These are phyloP conservation scores for Aulographum hederae DNA, from an alignment of 2,329 filamentous ascomycete genomes.

Conservation along the genomic window DNA sequence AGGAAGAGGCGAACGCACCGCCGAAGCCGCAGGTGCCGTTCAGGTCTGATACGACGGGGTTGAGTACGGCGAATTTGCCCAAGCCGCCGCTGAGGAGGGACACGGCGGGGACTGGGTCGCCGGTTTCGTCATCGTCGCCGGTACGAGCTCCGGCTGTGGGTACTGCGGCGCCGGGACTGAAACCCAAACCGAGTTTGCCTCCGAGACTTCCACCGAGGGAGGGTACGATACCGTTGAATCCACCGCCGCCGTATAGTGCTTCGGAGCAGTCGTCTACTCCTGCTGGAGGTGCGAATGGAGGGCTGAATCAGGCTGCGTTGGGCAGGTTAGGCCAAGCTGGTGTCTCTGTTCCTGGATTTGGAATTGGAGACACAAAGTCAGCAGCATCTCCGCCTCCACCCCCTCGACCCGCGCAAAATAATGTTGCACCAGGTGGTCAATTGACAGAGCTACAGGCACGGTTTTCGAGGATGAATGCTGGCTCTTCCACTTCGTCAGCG, in stretches of 20 bases:
- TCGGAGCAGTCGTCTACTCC: constrained; percentile 1
- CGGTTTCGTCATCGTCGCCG: constrained; percentile 7
- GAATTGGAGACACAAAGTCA: constrained; percentile 38
- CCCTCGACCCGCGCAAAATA: neutral
- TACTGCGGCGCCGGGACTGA: constrained; percentile 9
- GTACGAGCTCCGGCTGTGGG: neutral
- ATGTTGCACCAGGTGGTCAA: constrained; percentile 18
- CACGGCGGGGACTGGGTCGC: constrained; percentile 11
- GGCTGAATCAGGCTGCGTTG: constrained; percentile 41
- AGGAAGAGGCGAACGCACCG: constrained; percentile 16
- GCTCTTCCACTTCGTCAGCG: constrained; percentile 1
- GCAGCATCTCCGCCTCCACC: neutral
- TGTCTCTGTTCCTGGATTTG: constrained; percentile 59
- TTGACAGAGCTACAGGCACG: constrained; percentile 50
- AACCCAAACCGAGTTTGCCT: constrained; percentile 36
- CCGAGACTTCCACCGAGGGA: constrained; percentile 56
- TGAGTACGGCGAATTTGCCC: constrained; percentile 50
- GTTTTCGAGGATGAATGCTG: constrained; percentile 22
- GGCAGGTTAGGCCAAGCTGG: constrained; percentile 54
- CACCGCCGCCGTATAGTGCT: constrained; percentile 27
- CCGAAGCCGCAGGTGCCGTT: constrained; percentile 43
- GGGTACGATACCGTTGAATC: constrained; percentile 27
- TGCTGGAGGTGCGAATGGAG: constrained; percentile 8
- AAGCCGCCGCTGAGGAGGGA: constrained; percentile 44
- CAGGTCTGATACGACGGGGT: constrained; percentile 49